Conservation (phyloP, 2,329 filamentous ascomycete genomes). For the Diaporthe longicolla region DNA sequence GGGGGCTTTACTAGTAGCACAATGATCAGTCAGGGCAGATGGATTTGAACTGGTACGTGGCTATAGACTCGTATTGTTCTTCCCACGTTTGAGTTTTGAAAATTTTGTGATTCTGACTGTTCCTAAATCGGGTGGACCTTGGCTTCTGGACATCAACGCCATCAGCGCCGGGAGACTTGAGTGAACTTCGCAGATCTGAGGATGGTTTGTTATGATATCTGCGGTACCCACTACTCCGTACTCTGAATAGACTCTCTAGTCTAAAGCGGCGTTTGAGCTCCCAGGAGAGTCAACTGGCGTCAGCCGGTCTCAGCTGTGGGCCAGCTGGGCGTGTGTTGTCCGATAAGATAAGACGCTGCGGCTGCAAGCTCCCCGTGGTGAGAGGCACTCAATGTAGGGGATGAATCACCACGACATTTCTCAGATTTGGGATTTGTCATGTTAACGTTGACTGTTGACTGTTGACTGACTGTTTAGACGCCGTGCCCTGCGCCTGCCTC, state of each 20-base stretch:
- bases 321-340: background rate
- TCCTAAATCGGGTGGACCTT: background rate
- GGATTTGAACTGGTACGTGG: background rate
- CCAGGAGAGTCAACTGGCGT: too few species aligned
- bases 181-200: background rate
- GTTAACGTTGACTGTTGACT: conserved; percentile 6
- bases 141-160: background rate
- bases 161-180: background rate
- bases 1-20: background rate
- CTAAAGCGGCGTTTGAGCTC: too few species aligned
- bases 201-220: background rate
- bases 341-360: conserved; percentile 28
- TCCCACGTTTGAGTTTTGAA: too few species aligned
- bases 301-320: conserved; percentile 28
- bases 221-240: too few species aligned
- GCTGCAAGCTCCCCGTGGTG: conserved; percentile 11
- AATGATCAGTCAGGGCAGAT: background rate
- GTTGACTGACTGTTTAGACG: conserved; percentile 12
- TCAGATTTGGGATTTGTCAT: conserved; percentile 19
- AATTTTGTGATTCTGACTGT: background rate
- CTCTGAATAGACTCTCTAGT: too few species aligned
- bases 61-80: background rate
- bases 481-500: too few species aligned
- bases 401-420: conserved; percentile 26
- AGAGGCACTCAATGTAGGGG: background rate